Percentiles rank a stretch among this genome's conserved stretches.
phyloP scores from a whole-genome alignment of 257 asterid genomes.

The Solanum appendiculatum region DNA sequence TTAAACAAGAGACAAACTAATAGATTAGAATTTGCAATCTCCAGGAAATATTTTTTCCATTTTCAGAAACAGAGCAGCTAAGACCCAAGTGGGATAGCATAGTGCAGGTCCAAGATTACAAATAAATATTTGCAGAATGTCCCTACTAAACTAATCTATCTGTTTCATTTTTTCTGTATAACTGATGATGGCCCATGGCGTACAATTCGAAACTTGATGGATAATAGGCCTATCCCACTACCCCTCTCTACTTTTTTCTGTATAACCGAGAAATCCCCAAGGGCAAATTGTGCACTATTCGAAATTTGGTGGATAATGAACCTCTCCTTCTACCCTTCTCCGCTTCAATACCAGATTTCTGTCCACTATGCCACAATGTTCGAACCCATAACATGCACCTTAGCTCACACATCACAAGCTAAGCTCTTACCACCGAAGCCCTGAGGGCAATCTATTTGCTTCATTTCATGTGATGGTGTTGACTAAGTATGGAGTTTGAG shows the following conservation, averaged over 20 bases:
- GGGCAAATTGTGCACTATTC: not conserved
- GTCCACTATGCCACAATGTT: not conserved
- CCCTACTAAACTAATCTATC: not conserved
- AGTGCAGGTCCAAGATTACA: not conserved
- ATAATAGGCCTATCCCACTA: not conserved
- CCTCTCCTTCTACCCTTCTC: not conserved
- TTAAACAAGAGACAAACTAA: not conserved
- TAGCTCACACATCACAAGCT: not conserved
- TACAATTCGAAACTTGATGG: not conserved
- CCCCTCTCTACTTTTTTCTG: not conserved
- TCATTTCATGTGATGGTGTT: not conserved
- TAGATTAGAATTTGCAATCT: not conserved
- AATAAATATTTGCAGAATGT: not conserved
- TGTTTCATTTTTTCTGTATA: not conserved
- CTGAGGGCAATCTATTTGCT: not conserved
- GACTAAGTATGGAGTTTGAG: not conserved
- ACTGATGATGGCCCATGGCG: not conserved
- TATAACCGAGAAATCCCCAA: not conserved
- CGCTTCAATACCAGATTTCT: not conserved
- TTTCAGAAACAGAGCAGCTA: not conserved
- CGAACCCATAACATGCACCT: not conserved
- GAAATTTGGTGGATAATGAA: not conserved
- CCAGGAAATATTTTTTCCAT: not conserved
- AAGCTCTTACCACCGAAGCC: not conserved
- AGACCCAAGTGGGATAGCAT: not conserved